Conservation (phyloP, 2,329 filamentous ascomycete species). For the Tolypocladium inflatum region DNA sequence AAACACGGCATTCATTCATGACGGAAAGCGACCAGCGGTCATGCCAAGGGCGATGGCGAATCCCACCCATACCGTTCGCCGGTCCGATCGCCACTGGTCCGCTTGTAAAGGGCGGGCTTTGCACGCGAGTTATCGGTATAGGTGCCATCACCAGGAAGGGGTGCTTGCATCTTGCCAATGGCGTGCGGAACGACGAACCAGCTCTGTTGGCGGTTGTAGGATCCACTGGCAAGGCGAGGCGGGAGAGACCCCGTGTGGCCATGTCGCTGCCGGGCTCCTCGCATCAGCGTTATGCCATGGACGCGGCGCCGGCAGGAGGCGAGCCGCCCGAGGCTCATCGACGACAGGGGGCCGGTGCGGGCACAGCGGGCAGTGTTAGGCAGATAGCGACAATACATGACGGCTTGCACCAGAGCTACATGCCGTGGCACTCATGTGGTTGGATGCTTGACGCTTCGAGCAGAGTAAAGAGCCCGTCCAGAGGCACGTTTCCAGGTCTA, state of each 20-base stretch:
- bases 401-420: not conserved
- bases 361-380: not conserved
- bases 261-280: not conserved
- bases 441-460: not conserved
- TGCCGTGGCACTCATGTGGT: not conserved
- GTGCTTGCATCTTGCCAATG: not conserved
- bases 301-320: not conserved
- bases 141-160: not conserved
- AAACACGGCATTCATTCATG: slow-evolving; percentile 1
- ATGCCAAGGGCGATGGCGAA: not conserved
- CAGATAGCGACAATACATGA: not conserved
- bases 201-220: not conserved
- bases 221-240: not conserved
- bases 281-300: not conserved
- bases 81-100: not conserved
- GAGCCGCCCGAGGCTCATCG: not conserved
- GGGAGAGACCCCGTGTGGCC: not conserved
- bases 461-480: not conserved
- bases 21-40: not conserved
- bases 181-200: not conserved
- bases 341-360: not conserved
- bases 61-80: not conserved
- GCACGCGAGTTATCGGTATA: not conserved
- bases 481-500: not conserved
- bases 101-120: not conserved